Percentiles rank a stretch among this genome's conserved stretches.
Evolutionary conservation across 202 grass and related monocot genomes (phyloP).

Genomic region (Eragrostis tef): DNA sequence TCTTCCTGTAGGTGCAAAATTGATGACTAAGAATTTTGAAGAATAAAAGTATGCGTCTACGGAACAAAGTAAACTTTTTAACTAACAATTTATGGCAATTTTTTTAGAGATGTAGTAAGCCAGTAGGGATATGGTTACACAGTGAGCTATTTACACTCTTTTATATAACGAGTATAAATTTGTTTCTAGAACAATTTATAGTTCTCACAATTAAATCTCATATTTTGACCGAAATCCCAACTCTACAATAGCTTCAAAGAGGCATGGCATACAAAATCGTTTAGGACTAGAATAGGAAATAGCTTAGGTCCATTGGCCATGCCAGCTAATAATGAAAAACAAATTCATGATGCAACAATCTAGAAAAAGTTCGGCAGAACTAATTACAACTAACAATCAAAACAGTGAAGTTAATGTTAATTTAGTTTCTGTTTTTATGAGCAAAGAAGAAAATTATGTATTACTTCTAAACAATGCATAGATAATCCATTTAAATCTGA

Average conservation of each 20-base stretch:
- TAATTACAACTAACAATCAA: slow-evolving; percentile 16
- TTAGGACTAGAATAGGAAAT: neutral
- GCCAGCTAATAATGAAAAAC: slow-evolving; percentile 6
- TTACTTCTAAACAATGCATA: neutral
- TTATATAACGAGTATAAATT: neutral
- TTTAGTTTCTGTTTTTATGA: slow-evolving; percentile 7
- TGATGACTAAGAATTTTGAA: slow-evolving; percentile 13
- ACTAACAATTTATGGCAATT: slow-evolving; percentile 12
- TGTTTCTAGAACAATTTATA: neutral
- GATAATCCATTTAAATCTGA: slow-evolving; percentile 40
- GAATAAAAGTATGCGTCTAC: slow-evolving; percentile 11
- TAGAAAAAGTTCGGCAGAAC: slow-evolving; percentile 5
- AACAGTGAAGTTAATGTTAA: neutral
- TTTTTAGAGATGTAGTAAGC: neutral
- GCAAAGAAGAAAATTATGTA: slow-evolving; percentile 12
- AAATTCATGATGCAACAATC: slow-evolving; percentile 10
- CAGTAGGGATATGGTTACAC: neutral
- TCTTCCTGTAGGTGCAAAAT: slow-evolving; percentile 50
- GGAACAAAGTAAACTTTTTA: slow-evolving; percentile 20
- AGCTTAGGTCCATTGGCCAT: slow-evolving; percentile 22
- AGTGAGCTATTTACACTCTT: neutral
- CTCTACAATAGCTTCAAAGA: slow-evolving; percentile 10
- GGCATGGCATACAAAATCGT: slow-evolving; percentile 10
- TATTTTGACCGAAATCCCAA: slow-evolving; percentile 12
- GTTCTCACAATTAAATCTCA: neutral